Percentiles rank a stretch among this genome's conserved stretches.
Conservation (phyloP, 2,329 filamentous ascomycete genomes). For the Dothistroma septosporum region DNA sequence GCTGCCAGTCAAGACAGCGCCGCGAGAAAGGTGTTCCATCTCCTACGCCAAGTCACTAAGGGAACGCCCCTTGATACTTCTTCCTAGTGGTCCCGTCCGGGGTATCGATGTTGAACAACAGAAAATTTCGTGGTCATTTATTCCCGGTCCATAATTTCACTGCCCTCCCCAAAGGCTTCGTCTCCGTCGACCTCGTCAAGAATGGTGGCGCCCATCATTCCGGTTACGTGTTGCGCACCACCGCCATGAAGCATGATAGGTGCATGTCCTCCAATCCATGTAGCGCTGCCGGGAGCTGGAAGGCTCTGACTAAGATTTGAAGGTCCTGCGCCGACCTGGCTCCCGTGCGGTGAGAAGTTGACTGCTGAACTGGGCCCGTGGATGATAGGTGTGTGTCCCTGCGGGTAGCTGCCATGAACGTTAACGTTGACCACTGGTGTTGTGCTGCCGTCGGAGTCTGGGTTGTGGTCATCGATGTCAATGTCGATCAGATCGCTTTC, state of each 20-base stretch:
- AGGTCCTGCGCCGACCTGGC: conserved; percentile 4
- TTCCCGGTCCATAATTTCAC: conserved; percentile 41
- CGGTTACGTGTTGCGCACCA: conserved; percentile 35
- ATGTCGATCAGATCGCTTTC: conserved; percentile 30
- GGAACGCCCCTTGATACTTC: neutral
- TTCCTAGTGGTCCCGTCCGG: neutral
- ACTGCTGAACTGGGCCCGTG: conserved; percentile 17
- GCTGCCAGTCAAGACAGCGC: neutral
- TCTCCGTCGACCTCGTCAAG: conserved; percentile 40
- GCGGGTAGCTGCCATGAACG: conserved; percentile 24
- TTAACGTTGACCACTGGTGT: conserved; percentile 30
- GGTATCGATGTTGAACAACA: conserved; percentile 4
- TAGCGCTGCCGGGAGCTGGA: conserved; percentile 25
- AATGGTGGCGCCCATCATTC: conserved; percentile 37
- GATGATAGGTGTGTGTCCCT: conserved; percentile 28
- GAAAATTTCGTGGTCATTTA: conserved; percentile 2
- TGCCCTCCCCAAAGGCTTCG: conserved; percentile 45
- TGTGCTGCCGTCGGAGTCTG: conserved; percentile 29
- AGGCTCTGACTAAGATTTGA: conserved; percentile 29
- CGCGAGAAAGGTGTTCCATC: neutral
- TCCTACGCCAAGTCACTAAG: neutral
- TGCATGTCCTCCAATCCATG: conserved; percentile 18
- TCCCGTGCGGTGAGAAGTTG: conserved; percentile 13
- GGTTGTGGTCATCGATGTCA: conserved; percentile 30
- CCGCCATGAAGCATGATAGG: conserved; percentile 9